phyloP scores from a whole-genome alignment of 148 eudicot genomes.

The Chenopodium quinoa region DNA sequence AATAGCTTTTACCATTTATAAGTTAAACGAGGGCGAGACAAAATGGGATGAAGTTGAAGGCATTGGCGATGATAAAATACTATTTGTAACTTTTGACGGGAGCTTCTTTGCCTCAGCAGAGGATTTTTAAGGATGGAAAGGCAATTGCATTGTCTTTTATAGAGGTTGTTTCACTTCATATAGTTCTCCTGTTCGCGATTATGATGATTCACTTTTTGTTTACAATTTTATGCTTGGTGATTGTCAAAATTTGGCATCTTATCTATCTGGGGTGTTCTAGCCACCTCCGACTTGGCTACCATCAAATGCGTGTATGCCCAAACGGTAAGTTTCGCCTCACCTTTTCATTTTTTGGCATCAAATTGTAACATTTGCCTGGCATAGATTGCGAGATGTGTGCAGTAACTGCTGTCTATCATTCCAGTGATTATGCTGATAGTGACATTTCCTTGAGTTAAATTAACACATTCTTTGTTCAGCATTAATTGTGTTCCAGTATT shows the following conservation, averaged over 20 bases:
- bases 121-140: not conserved
- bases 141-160: not conserved
- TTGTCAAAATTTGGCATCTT: too few relatives aligned
- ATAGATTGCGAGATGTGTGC: too few relatives aligned
- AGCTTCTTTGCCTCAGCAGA: not conserved
- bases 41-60: not conserved
- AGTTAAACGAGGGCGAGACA: not conserved
- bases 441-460: too few relatives aligned
- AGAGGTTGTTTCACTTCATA: not conserved
- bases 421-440: too few relatives aligned
- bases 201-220: not conserved
- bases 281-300: not conserved
- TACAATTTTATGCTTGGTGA: too few relatives aligned
- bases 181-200: too few relatives aligned
- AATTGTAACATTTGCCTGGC: too few relatives aligned
- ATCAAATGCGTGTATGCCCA: not conserved
- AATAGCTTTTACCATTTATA: not conserved
- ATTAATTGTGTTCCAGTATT: too few relatives aligned
- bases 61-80: conserved; percentile 5
- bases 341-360: not conserved
- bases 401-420: too few relatives aligned
- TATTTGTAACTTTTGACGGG: not conserved
- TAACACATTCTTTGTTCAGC: too few relatives aligned
- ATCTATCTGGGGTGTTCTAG: not conserved
- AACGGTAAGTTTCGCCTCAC: not conserved